Conservation (phyloP, 2,329 filamentous ascomycete species). For the Hymenoscyphus infarciens region DNA sequence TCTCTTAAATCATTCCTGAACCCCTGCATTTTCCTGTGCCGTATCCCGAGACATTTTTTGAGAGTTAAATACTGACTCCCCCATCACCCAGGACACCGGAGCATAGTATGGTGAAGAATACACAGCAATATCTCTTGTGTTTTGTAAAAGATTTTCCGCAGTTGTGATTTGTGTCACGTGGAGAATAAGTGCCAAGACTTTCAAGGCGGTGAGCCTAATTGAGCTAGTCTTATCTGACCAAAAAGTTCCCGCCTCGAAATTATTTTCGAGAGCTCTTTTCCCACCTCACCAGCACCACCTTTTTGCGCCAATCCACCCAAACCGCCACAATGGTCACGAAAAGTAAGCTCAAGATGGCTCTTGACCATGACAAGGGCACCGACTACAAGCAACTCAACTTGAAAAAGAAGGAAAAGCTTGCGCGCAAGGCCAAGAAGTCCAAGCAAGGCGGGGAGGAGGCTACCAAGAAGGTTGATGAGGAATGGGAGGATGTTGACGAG, state of each 20-base stretch:
- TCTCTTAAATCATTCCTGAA: too few relatives aligned
- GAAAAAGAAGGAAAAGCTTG: conserved; percentile 37
- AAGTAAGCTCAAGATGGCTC: conserved; percentile 50
- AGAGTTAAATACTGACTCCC: too few relatives aligned
- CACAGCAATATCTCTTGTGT: too few relatives aligned
- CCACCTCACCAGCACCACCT: conserved; percentile 1
- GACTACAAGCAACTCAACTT: conserved; percentile 47
- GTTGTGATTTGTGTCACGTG: too few relatives aligned
- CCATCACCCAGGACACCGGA: too few relatives aligned
- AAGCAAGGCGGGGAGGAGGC: conserved; percentile 40
- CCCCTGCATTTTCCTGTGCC: too few relatives aligned
- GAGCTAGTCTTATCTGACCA: not conserved
- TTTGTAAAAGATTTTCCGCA: too few relatives aligned
- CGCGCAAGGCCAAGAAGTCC: conserved; percentile 48
- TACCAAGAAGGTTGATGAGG: conserved; percentile 35
- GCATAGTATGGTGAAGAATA: too few relatives aligned
- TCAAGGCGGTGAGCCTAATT: conserved; percentile 9
- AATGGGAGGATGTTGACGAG: conserved; percentile 42
- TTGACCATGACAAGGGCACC: conserved; percentile 52
- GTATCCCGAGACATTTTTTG: too few relatives aligned
- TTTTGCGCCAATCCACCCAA: conserved; percentile 12
- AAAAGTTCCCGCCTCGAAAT: conserved; percentile 19
- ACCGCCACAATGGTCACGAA: conserved; percentile 36
- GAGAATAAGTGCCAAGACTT: not conserved
- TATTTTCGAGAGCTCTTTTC: conserved; percentile 15